Percentiles rank a stretch among this genome's conserved stretches.
Evolutionary conservation across 1,284 basidiomycete genomes (phyloP).

Genomic region (Ceratobasidium sp.): DNA sequence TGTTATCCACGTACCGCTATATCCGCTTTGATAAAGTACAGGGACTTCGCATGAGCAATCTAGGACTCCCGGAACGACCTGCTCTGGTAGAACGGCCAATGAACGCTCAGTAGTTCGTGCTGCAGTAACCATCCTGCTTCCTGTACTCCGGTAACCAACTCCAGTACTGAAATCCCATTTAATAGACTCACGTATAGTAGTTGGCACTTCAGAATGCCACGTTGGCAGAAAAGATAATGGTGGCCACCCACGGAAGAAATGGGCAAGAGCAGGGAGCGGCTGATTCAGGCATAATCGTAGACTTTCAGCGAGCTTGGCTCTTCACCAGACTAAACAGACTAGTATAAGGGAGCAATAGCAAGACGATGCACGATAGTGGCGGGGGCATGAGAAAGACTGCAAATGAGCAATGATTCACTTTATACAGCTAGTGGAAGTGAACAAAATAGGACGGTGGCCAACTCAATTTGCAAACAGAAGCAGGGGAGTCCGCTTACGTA

Average conservation of each 20-base stretch:
- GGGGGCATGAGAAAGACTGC: not conserved
- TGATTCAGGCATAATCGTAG: not conserved
- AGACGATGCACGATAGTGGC: not conserved
- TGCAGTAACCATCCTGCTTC: no score
- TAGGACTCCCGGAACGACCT: no score
- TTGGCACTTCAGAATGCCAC: not conserved
- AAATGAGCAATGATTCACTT: not conserved
- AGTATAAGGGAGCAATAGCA: not conserved
- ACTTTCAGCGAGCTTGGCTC: not conserved
- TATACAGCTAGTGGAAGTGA: constrained; percentile 3
- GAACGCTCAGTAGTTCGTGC: no score
- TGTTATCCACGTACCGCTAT: no score
- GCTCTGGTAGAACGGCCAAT: no score
- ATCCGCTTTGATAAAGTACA: no score
- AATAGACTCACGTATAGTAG: not conserved
- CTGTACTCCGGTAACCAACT: not conserved
- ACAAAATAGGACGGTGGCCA: constrained; percentile 2
- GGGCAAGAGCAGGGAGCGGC: not conserved
- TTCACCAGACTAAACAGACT: not conserved
- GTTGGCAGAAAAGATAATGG: not conserved
- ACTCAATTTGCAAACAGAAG: constrained; percentile 26
- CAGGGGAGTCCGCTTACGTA: constrained; percentile 3
- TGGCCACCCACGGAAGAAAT: not conserved
- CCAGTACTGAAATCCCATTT: not conserved
- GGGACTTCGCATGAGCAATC: no score